phyloP scores from a whole-genome alignment of 495 filamentous ascomycete genomes.

The Parathielavia hyrcaniae region DNA sequence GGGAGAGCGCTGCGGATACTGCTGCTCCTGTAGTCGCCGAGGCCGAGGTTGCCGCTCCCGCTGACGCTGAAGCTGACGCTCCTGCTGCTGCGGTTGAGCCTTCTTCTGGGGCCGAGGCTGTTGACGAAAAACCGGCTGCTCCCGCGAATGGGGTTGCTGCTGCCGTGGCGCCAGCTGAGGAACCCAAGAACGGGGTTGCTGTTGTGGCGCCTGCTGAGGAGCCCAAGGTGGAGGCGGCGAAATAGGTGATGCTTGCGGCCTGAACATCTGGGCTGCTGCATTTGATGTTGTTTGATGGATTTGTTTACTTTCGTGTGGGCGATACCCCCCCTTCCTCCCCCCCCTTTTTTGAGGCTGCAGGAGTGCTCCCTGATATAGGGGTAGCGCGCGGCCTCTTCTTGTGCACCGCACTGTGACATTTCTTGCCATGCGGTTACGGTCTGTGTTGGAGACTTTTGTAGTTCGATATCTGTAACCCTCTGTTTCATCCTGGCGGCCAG shows the following conservation, averaged over 20 bases:
- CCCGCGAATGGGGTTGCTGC: neutral
- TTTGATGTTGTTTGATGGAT: neutral
- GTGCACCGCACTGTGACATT: too few relatives aligned
- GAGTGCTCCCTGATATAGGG: neutral
- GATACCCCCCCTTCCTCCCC: too few relatives aligned
- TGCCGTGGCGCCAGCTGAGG: neutral
- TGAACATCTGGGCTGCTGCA: too few relatives aligned
- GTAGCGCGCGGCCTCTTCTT: too few relatives aligned
- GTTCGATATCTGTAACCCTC: constrained; percentile 14
- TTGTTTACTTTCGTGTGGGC: neutral
- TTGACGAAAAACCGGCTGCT: neutral
- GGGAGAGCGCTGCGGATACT: neutral
- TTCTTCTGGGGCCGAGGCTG: neutral
- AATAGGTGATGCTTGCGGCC: neutral
- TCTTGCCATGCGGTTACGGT: too few relatives aligned
- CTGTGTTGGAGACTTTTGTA: neutral
- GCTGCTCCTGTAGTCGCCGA: neutral
- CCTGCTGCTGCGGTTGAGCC: neutral
- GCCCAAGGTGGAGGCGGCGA: constrained; percentile 2
- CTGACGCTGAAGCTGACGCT: neutral
- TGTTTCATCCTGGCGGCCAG: neutral
- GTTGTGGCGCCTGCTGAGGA: neutral
- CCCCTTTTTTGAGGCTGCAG: neutral
- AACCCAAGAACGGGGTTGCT: constrained; percentile 5
- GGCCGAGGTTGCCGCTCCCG: neutral